Evolutionary conservation across 1,284 basidiomycete genomes (phyloP), one percentile per base, ranked within the genome.

Genomic region (Cutaneotrichosporon sp.): DNA sequence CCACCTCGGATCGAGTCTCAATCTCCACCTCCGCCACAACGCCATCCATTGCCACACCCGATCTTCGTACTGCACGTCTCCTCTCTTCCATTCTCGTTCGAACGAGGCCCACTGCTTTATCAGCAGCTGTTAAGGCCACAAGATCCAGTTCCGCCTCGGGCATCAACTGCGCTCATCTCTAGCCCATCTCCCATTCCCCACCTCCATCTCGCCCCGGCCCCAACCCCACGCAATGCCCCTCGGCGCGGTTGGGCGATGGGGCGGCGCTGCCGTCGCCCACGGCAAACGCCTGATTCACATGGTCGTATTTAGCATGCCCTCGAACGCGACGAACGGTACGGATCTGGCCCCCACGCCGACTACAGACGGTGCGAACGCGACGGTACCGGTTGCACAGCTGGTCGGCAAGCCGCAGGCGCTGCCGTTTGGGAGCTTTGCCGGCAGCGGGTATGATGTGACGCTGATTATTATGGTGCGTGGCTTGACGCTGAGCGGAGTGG

Each of bases 341-440:
- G 27, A 32, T 29, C 14, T 32, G 16, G 22, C 44, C 20, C 71
- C 96, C 33, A 78, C 34, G 20, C 22, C 29, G 31, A 38, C 29
- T n/a, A 17, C 26, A n/a, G n/a, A n/a, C n/a, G n/a, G n/a, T n/a
- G n/a, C n/a, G 12, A 43, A 34, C 42, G 22, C 31, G 20, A 49
- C 33, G 16, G 27, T 22, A 8, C 19, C 32, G 7, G 41, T 5
- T 33, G n/a, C n/a, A n/a, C 19, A n/a, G 24, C 39, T 9, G 20
- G 17, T 22, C 3, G 35, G 7, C 24, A 26, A 8, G 3, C 4
- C 25, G 17, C 37, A 17, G 16, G 11, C 37, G 6, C 16, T 17
- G 7, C 29, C 16, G 20, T n/a, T 37, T 26, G 9, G 20, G 5
- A 22, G 24, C 37, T 71, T 72, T 45, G 61, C 61, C 1, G 69